Evolutionary conservation across 2,329 filamentous ascomycete genomes (phyloP).

Genomic region (Helotiales sp.): DNA sequence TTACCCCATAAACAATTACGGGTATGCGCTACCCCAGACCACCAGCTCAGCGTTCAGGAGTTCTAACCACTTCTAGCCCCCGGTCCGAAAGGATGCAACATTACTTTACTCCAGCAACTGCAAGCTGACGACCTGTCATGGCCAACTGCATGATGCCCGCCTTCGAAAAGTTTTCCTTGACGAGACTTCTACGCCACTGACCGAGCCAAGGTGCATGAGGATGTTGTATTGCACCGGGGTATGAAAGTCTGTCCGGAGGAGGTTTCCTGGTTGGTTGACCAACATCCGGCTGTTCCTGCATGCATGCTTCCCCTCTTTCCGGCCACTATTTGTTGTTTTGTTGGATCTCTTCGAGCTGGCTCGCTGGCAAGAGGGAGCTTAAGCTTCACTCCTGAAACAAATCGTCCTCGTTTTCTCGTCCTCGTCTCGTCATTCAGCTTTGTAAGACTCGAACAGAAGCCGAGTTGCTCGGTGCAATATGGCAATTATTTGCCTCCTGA

Average conservation of each 20-base stretch:
- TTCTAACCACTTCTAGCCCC: background rate
- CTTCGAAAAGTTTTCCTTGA: background rate
- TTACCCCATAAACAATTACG: constrained; percentile 15
- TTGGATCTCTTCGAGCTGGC: background rate
- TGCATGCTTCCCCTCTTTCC: background rate
- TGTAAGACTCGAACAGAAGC: background rate
- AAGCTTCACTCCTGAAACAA: background rate
- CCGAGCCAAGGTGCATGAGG: too few species aligned
- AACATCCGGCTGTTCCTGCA: constrained; percentile 4
- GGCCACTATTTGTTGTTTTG: background rate
- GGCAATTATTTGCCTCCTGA: background rate
- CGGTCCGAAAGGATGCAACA: constrained; percentile 15
- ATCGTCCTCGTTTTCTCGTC: too few species aligned
- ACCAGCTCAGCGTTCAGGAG: background rate
- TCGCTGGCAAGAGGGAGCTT: background rate
- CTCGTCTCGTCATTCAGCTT: background rate
- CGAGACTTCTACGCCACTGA: constrained; percentile 6
- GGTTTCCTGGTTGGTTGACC: background rate
- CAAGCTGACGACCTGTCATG: background rate
- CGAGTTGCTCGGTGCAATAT: background rate
- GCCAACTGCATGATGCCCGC: background rate
- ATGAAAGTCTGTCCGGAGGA: too few species aligned
- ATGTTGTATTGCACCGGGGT: too few species aligned
- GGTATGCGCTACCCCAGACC: constrained; percentile 11
- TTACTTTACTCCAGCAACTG: background rate